Conservation (phyloP, 2,329 filamentous ascomycete genomes). For the Tetracladium maxilliforme region DNA sequence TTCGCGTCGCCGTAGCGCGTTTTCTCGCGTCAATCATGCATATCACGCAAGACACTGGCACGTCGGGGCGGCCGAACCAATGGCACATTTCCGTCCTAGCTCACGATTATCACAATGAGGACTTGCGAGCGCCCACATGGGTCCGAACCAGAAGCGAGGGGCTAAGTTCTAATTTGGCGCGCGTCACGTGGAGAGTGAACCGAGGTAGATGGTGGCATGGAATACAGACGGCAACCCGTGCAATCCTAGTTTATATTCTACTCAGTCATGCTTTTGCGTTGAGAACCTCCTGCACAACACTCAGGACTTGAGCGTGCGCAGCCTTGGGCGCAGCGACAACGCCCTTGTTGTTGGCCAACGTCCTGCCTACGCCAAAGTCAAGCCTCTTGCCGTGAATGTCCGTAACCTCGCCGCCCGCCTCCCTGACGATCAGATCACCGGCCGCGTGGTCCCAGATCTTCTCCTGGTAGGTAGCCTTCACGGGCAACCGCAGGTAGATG, state of each 20-base stretch:
- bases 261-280: conserved; percentile 16
- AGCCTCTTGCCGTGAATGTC: conserved; percentile 75
- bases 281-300: conserved; percentile 71
- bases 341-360: conserved; percentile 80
- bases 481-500: conserved; percentile 81
- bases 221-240: too few species aligned
- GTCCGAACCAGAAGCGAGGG: too few species aligned
- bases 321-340: conserved; percentile 75
- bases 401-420: conserved; percentile 84
- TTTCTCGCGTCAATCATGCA: too few species aligned
- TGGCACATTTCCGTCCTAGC: too few species aligned
- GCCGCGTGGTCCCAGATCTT: conserved; percentile 99
- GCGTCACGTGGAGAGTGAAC: too few species aligned
- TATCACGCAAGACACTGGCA: too few species aligned
- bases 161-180: too few species aligned
- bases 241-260: background rate
- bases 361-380: conserved; percentile 78
- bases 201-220: too few species aligned
- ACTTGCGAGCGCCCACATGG: too few species aligned
- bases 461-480: conserved; percentile 79
- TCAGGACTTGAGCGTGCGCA: conserved; percentile 63
- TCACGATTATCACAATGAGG: too few species aligned
- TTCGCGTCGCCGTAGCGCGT: too few species aligned
- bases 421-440: conserved; percentile 83
- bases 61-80: too few species aligned